Base-by-base conservation (phyloP, 2,329 filamentous ascomycete species). In the Blastomyces silverae region DNA sequence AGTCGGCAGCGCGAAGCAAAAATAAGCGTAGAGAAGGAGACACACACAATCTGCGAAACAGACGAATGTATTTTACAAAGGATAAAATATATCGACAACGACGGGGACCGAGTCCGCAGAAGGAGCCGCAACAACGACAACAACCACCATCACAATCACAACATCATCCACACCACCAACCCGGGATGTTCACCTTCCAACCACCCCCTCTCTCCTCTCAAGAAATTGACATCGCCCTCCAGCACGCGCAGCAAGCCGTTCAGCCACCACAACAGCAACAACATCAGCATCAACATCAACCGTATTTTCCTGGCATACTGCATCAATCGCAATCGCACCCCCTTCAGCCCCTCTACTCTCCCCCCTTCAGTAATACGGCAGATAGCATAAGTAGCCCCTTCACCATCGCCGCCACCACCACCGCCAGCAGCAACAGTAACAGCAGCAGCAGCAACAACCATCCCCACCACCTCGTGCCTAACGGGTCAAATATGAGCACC, bases 401-500 rank as follows among this genome's bases (percentile, higher is more conserved):
- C 55, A n/a, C 3, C 59, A 52, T 50, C 39, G 17, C 15, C 13
- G 6, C 3, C 31, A 34, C 31, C 31, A 4, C 31, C 31, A 4
- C 31, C 31, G 31, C 5, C 31, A 39, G 37, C 34, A 42, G 8
- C 42, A 37, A 17, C 58, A 7, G 17, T n/a, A 48, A 10, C 34
- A 25, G 15, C 11, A 42, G 11, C 37, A 44, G n/a, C 44, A 28
- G n/a, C 42, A 10, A 10, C 39, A 50, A 34, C 20, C n/a, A 22
- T 22, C 13, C 2, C 31, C 39, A 61, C 39, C 34, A 62, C n/a
- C 42, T 44, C 42, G 34, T 37, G 34, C 17, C 42, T 20, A 37
- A 60, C 31, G 67, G 68, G 50, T 25, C 31, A 15, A 64, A 61
- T 20, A 44, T 66, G 37, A 55, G 25, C 25, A 55, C 25, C 0